phyloP scores from a whole-genome alignment of 2,329 filamentous ascomycete genomes.

The Pestalotiopsis sp. region DNA sequence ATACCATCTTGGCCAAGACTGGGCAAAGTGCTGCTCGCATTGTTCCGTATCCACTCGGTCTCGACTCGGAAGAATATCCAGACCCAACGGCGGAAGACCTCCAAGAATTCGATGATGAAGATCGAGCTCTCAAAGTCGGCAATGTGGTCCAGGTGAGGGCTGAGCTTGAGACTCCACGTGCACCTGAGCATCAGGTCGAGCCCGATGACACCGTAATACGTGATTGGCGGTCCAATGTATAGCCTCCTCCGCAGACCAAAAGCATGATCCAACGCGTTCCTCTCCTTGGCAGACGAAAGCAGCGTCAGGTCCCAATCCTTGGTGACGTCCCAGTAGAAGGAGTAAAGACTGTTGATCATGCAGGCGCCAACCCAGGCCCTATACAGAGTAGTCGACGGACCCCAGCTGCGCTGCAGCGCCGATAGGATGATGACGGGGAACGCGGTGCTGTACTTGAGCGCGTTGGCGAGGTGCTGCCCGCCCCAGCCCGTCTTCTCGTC shows the following conservation, averaged over 20 bases:
- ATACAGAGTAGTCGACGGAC: slow-evolving; percentile 47
- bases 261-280: slow-evolving; percentile 67
- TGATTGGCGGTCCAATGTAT: slow-evolving; percentile 68
- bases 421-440: slow-evolving; percentile 89
- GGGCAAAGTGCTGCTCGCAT: slow-evolving; percentile 17
- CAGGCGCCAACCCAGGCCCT: slow-evolving; percentile 72
- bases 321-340: slow-evolving; percentile 97
- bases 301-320: slow-evolving; percentile 96
- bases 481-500: slow-evolving; percentile 68
- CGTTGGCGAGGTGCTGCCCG: slow-evolving; percentile 89
- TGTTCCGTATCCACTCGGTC: slow-evolving; percentile 80
- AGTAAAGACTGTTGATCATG: slow-evolving; percentile 84
- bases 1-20: slow-evolving; percentile 25
- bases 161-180: slow-evolving; percentile 90
- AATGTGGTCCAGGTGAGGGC: slow-evolving; percentile 79
- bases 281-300: slow-evolving; percentile 63
- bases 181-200: slow-evolving; percentile 83
- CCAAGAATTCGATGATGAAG: slow-evolving; percentile 83
- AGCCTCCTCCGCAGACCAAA: slow-evolving; percentile 78
- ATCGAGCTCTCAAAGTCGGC: slow-evolving; percentile 87
- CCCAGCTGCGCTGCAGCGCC: slow-evolving; percentile 68
- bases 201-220: slow-evolving; percentile 83
- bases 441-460: slow-evolving; percentile 89
- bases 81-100: slow-evolving; percentile 88
- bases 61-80: slow-evolving; percentile 98